Evolutionary conservation across 164 flowering plant species (phyloP).

Genomic region (Macadamia tetraphylla): DNA sequence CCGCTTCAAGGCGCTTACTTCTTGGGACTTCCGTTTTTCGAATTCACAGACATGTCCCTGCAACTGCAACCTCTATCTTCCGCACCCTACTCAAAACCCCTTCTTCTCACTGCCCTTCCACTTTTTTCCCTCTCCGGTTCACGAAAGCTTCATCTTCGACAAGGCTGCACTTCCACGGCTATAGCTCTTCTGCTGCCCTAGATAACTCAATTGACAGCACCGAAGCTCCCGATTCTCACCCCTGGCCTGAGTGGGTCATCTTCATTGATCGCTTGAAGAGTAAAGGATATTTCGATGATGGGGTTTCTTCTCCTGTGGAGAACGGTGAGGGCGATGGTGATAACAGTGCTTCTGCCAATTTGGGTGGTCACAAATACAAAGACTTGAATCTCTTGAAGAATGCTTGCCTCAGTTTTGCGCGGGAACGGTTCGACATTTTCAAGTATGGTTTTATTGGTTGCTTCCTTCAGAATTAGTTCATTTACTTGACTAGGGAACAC

Average conservation of each 20-base stretch:
- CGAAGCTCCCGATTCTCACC: conserved; percentile 27
- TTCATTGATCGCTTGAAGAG: conserved; percentile 58
- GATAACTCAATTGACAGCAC: conserved; percentile 5
- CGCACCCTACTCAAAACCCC: not conserved
- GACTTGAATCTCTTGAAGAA: conserved; percentile 47
- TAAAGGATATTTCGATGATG: conserved; percentile 45
- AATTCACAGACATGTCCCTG: conserved; percentile 11
- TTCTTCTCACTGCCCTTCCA: not conserved
- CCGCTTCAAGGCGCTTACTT: conserved; percentile 25
- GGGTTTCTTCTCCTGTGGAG: not conserved
- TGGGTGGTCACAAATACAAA: not conserved
- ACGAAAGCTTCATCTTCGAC: conserved; percentile 8
- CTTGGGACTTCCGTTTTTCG: conserved; percentile 20
- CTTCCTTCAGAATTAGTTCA: not conserved
- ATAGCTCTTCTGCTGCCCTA: conserved; percentile 18
- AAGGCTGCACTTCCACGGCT: conserved; percentile 11
- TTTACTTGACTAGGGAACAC: not conserved
- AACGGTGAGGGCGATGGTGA: conserved; percentile 3
- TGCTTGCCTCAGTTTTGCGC: conserved; percentile 63
- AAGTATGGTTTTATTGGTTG: conserved; percentile 28
- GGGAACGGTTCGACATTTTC: conserved; percentile 69
- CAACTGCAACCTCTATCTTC: conserved; percentile 6
- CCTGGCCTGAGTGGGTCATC: conserved; percentile 80
- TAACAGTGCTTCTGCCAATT: not conserved
- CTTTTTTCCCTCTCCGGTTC: conserved; percentile 4